phyloP scores from a whole-genome alignment of 805 yeast genomes.

The Metschnikowia reukaufii region DNA sequence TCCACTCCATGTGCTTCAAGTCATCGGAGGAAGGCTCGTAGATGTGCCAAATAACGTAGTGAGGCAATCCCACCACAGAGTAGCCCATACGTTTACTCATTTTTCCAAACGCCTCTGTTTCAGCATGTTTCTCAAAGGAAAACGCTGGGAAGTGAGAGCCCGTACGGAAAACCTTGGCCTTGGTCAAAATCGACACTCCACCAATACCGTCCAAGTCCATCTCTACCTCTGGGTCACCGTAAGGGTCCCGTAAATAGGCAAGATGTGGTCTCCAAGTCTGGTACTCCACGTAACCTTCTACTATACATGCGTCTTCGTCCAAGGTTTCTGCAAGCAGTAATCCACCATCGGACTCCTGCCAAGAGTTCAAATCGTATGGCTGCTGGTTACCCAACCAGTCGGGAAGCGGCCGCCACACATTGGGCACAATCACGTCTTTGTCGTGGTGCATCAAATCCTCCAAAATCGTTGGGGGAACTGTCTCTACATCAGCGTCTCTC shows the following conservation, averaged over 20 bases:
- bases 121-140: constrained; percentile 94
- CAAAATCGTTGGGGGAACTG: constrained; percentile 76
- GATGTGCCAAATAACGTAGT: constrained; percentile 85
- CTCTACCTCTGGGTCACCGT: constrained; percentile 91
- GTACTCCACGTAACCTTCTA: constrained; percentile 95
- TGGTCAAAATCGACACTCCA: constrained; percentile 89
- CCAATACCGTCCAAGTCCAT: constrained; percentile 96
- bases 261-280: constrained; percentile 98
- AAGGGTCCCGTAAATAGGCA: constrained; percentile 91
- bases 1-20: constrained; percentile 82
- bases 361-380: constrained; percentile 80
- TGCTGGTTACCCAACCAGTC: constrained; percentile 85
- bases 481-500: constrained; percentile 98
- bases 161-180: constrained; percentile 78
- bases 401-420: constrained; percentile 88
- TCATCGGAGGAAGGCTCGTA: constrained; percentile 96
- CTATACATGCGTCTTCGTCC: constrained; percentile 94
- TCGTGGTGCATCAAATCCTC: constrained; percentile 93
- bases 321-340: constrained; percentile 69
- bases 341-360: constrained; percentile 87
- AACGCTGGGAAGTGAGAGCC: constrained; percentile 98
- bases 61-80: constrained; percentile 86
- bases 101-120: constrained; percentile 95
- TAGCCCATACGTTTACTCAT: constrained; percentile 84
- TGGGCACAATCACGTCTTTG: constrained; percentile 91